phyloP scores from a whole-genome alignment of 163 green algal genomes.

The Scenedesmus sp. region DNA sequence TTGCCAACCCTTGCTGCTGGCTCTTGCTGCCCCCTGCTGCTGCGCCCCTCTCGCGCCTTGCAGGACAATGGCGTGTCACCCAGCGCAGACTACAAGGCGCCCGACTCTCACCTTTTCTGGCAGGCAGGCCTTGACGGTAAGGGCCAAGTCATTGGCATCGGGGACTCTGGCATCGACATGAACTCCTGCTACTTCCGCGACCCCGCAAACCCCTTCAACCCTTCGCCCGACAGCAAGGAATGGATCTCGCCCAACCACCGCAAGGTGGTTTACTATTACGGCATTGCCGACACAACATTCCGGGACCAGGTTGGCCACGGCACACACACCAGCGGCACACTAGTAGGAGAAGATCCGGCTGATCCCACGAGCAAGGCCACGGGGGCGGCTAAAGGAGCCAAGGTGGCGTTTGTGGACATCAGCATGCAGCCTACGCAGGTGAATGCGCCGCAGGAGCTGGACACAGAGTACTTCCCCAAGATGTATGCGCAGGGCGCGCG shows the following conservation, averaged over 20 bases:
- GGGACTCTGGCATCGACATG: constrained; percentile 89
- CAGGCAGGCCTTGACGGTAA: constrained; percentile 67
- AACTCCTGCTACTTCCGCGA: constrained; percentile 90
- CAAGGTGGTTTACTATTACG: constrained; percentile 77
- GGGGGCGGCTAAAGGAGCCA: constrained; percentile 84
- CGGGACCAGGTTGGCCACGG: constrained; percentile 79
- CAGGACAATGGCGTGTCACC: constrained; percentile 9
- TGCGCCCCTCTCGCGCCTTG: background rate
- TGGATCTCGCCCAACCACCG: constrained; percentile 67
- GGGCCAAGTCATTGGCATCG: constrained; percentile 84
- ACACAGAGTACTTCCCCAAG: constrained; percentile 72
- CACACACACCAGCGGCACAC: constrained; percentile 76
- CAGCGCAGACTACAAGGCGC: background rate
- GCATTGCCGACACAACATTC: constrained; percentile 49
- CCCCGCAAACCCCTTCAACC: constrained; percentile 63
- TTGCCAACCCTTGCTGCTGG: background rate
- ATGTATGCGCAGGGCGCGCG: constrained; percentile 77
- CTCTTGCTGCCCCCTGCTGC: background rate
- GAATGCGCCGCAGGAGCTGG: constrained; percentile 67
- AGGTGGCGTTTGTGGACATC: constrained; percentile 91
- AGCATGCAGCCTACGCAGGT: constrained; percentile 8
- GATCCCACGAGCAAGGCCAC: constrained; percentile 41
- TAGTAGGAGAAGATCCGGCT: constrained; percentile 55
- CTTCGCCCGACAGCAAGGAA: constrained; percentile 31
- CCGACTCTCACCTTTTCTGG: constrained; percentile 77